Evolutionary conservation across 1,284 basidiomycete species (phyloP).

Genomic region (Cryptococcus sp.): DNA sequence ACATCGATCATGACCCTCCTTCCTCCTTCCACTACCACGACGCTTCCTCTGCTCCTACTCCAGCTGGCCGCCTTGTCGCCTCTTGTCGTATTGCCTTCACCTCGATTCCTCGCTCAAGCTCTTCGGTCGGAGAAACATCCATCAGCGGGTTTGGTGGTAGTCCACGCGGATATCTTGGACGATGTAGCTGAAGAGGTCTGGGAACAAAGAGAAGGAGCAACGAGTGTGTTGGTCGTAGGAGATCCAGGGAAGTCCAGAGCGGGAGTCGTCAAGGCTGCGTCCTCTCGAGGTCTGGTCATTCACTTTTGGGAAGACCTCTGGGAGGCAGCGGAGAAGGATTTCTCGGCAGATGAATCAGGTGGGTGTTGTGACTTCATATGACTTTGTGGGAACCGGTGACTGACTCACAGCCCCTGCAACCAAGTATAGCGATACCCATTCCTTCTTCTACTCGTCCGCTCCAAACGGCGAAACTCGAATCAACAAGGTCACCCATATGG

Average conservation of each 20-base stretch:
- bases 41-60: conserved; percentile 36
- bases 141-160: conserved; percentile 27
- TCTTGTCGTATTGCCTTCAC: conserved; percentile 29
- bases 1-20: conserved; percentile 28
- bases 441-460: conserved; percentile 29
- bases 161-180: conserved; percentile 24
- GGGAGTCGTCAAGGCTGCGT: conserved; percentile 13
- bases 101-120: conserved; percentile 20
- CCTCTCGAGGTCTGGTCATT: conserved; percentile 25
- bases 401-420: conserved; percentile 7
- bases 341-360: conserved; percentile 9
- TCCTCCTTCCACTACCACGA: conserved; percentile 27
- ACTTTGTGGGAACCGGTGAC: neutral
- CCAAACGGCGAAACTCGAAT: conserved; percentile 10
- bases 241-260: conserved; percentile 20
- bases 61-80: conserved; percentile 28
- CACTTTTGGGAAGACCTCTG: conserved; percentile 41
- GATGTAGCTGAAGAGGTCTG: conserved; percentile 28
- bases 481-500: conserved; percentile 38
- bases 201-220: conserved; percentile 15
- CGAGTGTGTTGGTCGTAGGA: conserved; percentile 32
- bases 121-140: conserved; percentile 19
- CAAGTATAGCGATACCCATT: conserved; percentile 29
- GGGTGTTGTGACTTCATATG: conserved; percentile 4
- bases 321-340: conserved; percentile 25